Percentiles rank a stretch among this genome's conserved stretches.
phyloP scores from a whole-genome alignment of 1,284 basidiomycete genomes.

The Moesziomyces globuligerus region DNA sequence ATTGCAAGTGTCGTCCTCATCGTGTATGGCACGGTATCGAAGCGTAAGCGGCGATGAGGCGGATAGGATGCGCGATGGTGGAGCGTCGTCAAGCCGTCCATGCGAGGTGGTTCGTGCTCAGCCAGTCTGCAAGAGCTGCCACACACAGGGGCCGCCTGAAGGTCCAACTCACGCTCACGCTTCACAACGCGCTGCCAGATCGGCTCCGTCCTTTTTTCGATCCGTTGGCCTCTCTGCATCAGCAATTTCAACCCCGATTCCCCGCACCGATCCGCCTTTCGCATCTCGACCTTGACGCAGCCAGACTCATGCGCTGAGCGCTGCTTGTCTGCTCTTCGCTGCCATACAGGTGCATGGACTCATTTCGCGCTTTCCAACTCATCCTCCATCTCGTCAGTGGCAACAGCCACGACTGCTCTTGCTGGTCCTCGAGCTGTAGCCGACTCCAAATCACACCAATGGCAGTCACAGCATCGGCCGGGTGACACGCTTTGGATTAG shows the following conservation, averaged over 20 bases:
- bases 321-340: too few species aligned
- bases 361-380: too few species aligned
- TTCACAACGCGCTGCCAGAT: neutral
- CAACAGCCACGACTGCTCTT: too few species aligned
- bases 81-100: neutral
- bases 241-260: neutral
- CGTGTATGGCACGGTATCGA: neutral
- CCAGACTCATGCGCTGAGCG: too few species aligned
- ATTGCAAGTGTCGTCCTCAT: slow-evolving; percentile 32
- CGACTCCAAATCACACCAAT: too few species aligned
- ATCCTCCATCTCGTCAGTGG: too few species aligned
- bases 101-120: neutral
- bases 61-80: neutral
- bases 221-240: neutral
- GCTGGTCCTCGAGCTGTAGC: too few species aligned
- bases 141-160: neutral
- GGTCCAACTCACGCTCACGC: neutral
- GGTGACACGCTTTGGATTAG: too few species aligned
- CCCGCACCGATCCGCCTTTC: neutral
- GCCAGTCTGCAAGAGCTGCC: neutral
- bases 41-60: neutral
- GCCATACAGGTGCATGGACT: too few species aligned
- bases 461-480: too few species aligned
- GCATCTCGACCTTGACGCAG: too few species aligned
- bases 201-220: neutral